Conservation (phyloP, 306 rosid genomes). For the Cicer yamashitae region DNA sequence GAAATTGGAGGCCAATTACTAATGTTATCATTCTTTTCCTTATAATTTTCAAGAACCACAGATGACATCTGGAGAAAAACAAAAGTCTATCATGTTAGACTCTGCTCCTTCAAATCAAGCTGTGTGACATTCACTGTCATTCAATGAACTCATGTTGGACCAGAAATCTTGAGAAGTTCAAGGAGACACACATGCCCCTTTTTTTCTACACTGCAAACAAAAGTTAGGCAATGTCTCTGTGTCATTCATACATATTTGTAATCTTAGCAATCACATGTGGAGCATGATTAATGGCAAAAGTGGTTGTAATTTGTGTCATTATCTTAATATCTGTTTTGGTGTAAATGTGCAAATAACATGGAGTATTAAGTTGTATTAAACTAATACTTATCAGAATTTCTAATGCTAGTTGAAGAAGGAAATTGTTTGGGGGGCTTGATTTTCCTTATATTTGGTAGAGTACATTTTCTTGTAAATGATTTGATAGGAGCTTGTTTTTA, state of each 20-base stretch:
- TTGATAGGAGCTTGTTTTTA: not conserved
- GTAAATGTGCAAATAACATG: slow-evolving; percentile 20
- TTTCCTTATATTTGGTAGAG: not conserved
- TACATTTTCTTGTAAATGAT: not conserved
- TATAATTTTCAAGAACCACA: slow-evolving; percentile 60
- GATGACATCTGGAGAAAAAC: slow-evolving; percentile 53
- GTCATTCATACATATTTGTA: slow-evolving; percentile 42
- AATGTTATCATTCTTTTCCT: slow-evolving; percentile 36
- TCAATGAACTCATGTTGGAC: slow-evolving; percentile 16
- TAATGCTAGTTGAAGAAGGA: not conserved
- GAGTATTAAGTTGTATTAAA: not conserved
- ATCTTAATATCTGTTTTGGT: slow-evolving; percentile 36
- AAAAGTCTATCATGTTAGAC: slow-evolving; percentile 45
- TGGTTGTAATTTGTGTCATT: slow-evolving; percentile 42
- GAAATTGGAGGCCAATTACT: slow-evolving; percentile 26
- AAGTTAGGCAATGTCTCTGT: slow-evolving; percentile 13
- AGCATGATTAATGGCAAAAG: not conserved
- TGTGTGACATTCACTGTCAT: slow-evolving; percentile 45
- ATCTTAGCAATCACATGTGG: slow-evolving; percentile 35
- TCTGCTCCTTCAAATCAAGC: slow-evolving; percentile 50
- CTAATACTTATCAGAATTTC: slow-evolving; percentile 27
- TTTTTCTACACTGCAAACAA: slow-evolving; percentile 12
- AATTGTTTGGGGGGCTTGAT: not conserved
- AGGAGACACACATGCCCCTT: slow-evolving; percentile 30
- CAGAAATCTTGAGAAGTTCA: slow-evolving; percentile 29